Base-by-base conservation (phyloP, 768 basidiomycete genomes). In the Phaeotremella fagi region DNA sequence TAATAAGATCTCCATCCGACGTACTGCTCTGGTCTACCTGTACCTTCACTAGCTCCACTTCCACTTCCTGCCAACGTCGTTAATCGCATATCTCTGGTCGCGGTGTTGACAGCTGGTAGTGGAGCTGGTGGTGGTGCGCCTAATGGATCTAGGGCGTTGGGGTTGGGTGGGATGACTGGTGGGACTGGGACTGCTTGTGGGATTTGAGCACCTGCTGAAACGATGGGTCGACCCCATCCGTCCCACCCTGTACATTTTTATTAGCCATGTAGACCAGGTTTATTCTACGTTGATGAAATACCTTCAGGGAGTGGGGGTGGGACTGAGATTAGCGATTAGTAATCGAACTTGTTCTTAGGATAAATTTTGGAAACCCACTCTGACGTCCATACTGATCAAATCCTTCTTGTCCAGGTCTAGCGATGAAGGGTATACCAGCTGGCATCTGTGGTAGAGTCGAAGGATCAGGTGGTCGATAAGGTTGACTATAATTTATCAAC, bases 331-430 rank as follows among this genome's bases (percentile, higher is more conserved):
- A 7, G n/a, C 11, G 7, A 15, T 4, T 28, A 36, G 52, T 48
- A 55, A 46, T n/a, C 24, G 20, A 5, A n/a, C n/a, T n/a, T n/a
- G 22, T 26, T 24, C 54, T 47, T 36, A 22, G 46, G 31, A 16
- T 26, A 14, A 22, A 22, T 20, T 26, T 4, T 7, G 16, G 22
- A 6, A 11, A 63, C 68, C 55, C 48, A 70, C 68, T 48, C 60
- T 66, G 64, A 20, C 68, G 57, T 3, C 68, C 68, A 52, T 70
- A 70, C 36, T 56, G 54, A 36, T 70, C 68, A 47, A 70, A 70
- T 1, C 68, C 68, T 54, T 70, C 68, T 52, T 70, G 68, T 28
- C 68, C 68, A 12, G 68, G 68, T 57, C 68, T 29, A 42, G 68
- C 68, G 46, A 70, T 65, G 44, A 70, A 70, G 1, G 68, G 66